A percentile compares a stretch with the other conserved stretches of the same genome.
phyloP scores from a whole-genome alignment of 371 early-diverging fungal genomes.

The Phascolomyces articulosus region DNA sequence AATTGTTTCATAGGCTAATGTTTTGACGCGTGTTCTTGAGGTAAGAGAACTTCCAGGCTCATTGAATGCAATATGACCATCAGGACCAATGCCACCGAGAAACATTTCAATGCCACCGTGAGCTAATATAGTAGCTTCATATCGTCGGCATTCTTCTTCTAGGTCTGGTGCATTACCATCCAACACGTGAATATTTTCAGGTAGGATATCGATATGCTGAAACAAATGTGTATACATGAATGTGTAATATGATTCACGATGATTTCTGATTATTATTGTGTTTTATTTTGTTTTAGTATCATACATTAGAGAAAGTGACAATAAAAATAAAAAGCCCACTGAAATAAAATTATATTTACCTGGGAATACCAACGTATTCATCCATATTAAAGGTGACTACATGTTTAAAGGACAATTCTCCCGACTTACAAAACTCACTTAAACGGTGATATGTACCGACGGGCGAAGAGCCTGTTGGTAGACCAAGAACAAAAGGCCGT shows the following conservation, averaged over 20 bases:
- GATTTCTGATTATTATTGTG: constrained; percentile 48
- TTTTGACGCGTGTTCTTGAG: constrained; percentile 88
- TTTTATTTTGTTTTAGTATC: constrained; percentile 17
- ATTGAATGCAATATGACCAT: constrained; percentile 92
- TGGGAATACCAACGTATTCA: constrained; percentile 60
- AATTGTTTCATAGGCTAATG: constrained; percentile 91
- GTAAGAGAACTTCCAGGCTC: constrained; percentile 90
- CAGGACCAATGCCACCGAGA: constrained; percentile 85
- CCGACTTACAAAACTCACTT: constrained; percentile 62
- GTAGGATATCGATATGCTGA: constrained; percentile 80
- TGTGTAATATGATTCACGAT: constrained; percentile 85
- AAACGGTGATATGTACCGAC: constrained; percentile 72
- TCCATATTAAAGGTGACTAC: constrained; percentile 81
- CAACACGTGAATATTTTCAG: constrained; percentile 82
- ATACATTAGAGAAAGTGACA: not conserved
- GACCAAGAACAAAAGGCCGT: constrained; percentile 86
- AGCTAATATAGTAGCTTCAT: constrained; percentile 76
- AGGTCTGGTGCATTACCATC: constrained; percentile 85
- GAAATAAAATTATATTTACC: constrained; percentile 12
- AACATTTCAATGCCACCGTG: constrained; percentile 88
- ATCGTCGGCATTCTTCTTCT: constrained; percentile 78
- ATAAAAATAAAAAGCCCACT: not conserved
- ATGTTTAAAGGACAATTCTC: constrained; percentile 65
- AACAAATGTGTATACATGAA: constrained; percentile 89
- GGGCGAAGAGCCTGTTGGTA: constrained; percentile 89